These are phyloP conservation scores for Rickenella mellea DNA, from an alignment of 768 basidiomycete species.

Conservation along the genomic window DNA sequence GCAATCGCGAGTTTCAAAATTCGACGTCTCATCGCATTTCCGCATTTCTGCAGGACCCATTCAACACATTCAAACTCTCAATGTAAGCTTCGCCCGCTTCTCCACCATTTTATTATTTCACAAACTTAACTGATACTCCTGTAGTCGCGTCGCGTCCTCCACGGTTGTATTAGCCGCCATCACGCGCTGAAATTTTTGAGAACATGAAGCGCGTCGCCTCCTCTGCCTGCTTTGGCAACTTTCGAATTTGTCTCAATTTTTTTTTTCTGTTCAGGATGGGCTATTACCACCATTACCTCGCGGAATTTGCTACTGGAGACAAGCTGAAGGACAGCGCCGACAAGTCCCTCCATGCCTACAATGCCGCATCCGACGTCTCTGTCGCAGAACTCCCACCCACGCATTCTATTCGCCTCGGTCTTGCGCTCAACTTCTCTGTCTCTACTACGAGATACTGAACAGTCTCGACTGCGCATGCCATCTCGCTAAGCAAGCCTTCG, in stretches of 20 bases:
- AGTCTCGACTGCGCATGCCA: constrained; percentile 83
- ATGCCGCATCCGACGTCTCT: constrained; percentile 78
- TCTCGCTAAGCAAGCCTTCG: constrained; percentile 86
- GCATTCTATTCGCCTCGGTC: constrained; percentile 79
- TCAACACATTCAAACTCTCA: no score
- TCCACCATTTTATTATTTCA: no score
- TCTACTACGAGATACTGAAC: constrained; percentile 81
- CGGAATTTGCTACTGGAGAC: constrained; percentile 73
- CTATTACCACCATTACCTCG: constrained; percentile 87
- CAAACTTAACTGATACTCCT: no score
- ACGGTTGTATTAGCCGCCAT: constrained; percentile 8
- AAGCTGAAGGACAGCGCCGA: constrained; percentile 63
- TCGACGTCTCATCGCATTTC: no score
- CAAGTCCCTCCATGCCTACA: constrained; percentile 77
- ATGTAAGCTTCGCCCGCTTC: no score
- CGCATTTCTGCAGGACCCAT: no score
- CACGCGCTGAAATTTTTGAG: constrained; percentile 53
- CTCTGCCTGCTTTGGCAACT: constrained; percentile 64
- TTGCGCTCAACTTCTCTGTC: constrained; percentile 88
- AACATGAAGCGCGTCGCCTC: constrained; percentile 70
- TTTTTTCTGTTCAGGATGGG: constrained; percentile 50
- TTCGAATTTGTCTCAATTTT: constrained; percentile 3
- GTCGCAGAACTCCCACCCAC: constrained; percentile 61
- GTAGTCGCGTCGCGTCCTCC: constrained; percentile 5
- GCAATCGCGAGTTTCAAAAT: no score